Percentiles rank a stretch among this genome's conserved stretches.
Evolutionary conservation across 73 alveolate genomes (phyloP).

Genomic region (Paramecium pentaurelia): DNA sequence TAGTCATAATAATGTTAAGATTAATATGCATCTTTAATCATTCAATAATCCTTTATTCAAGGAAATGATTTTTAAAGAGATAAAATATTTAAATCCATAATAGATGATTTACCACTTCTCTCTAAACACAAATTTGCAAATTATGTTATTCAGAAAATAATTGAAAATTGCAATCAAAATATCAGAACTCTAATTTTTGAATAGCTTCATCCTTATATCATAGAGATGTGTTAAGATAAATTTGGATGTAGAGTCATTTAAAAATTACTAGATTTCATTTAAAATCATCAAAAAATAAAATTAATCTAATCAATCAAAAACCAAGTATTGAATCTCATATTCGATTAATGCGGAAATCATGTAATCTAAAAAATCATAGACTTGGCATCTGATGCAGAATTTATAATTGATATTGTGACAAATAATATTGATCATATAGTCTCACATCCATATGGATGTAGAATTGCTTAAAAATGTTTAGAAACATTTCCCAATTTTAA

Average conservation of each 20-base stretch:
- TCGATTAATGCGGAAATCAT: constrained; percentile 46
- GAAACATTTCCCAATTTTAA: constrained; percentile 10
- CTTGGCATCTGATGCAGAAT: neutral
- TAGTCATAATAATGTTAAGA: constrained; percentile 26
- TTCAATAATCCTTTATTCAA: neutral
- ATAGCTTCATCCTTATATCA: neutral
- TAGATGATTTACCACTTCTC: neutral
- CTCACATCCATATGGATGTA: constrained; percentile 25
- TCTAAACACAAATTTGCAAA: constrained; percentile 45
- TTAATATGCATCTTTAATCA: neutral
- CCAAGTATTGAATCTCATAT: neutral
- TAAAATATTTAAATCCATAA: neutral
- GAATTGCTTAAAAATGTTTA: constrained; percentile 34
- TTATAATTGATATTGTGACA: neutral
- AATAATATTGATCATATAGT: neutral
- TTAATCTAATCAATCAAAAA: neutral
- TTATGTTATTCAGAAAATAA: constrained; percentile 1
- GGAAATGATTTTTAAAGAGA: constrained; percentile 16
- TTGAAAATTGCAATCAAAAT: neutral
- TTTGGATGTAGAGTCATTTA: constrained; percentile 36
- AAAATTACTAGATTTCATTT: neutral
- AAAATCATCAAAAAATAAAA: neutral
- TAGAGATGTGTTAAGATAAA: constrained; percentile 26
- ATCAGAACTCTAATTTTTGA: neutral
- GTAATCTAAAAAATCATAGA: constrained; percentile 36